Evolutionary conservation across 2,329 filamentous ascomycete genomes (phyloP), one percentile per base, ranked within the genome.

Genomic region (Monosporascus sp.): DNA sequence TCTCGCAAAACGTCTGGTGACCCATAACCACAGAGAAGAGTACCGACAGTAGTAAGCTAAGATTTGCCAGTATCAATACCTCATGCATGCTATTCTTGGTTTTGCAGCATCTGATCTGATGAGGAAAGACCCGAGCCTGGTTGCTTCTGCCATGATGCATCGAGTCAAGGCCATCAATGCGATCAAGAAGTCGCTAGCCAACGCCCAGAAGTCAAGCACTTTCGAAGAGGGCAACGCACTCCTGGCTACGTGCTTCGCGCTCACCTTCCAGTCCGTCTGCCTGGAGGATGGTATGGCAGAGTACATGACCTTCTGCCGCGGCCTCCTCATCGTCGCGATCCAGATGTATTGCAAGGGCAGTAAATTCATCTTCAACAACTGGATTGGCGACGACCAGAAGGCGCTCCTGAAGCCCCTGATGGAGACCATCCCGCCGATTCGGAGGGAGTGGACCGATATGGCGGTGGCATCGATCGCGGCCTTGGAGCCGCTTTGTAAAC

Each of bases 1-100:
- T 88, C 53, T 85, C 85, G 1, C 82, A 88, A 57, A 82, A 81
- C 54, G 84, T 84, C 74, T 27, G 78, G 66, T 5, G 9, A 17
- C 11, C 37, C 2, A 15, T 38, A n/a, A 14, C 49, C 22, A 18
- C 3, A 35, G 11, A 14, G 31, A 35, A 5, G 5, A 35, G 31
- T 27, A 36, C 39, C n/a, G n/a, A 24, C 55, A 35, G 31, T 35
- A 35, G 17, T 20, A 43, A 24, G 22, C 18, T 20, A 24, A 43
- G 17, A 20, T 64, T 39, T 31, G 35, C 22, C 53, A 85, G 78
- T 78, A 86, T 58, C 81, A 86, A 52, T 87, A 83, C 49, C 69
- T 75, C 9, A 87, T 89, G 80, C 86, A 89, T 65, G 83, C 85
- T 5, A 84, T 89, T 49, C 76, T 68, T 0, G 85, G 84, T 14